phyloP scores from a whole-genome alignment of 164 flowering plant species.

The Nelumbo lutea region DNA sequence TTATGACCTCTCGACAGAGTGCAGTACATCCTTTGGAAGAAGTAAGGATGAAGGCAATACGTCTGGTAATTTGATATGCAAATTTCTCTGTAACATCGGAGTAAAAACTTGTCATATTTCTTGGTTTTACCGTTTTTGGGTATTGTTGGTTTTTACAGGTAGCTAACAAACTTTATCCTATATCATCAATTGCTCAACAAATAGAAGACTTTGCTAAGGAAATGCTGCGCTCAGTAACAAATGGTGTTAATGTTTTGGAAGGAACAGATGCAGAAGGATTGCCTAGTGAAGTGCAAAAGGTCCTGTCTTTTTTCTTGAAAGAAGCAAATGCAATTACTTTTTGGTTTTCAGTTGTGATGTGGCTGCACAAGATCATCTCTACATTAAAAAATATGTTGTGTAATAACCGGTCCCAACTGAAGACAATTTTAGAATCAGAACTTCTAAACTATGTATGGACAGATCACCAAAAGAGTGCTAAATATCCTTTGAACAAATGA shows the following conservation, averaged over 20 bases:
- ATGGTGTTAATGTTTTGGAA: conserved; percentile 24
- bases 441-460: too few species aligned
- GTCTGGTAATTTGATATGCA: conserved; percentile 55
- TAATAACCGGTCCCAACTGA: too few species aligned
- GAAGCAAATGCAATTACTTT: not conserved
- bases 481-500: too few species aligned
- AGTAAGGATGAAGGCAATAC: conserved; percentile 96
- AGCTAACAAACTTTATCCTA: conserved; percentile 89
- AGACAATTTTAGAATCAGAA: too few species aligned
- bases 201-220: conserved; percentile 91
- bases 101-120: not conserved
- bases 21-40: conserved; percentile 87
- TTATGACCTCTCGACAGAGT: conserved; percentile 46
- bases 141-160: conserved; percentile 47
- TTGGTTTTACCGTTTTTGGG: conserved; percentile 9
- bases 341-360: not conserved
- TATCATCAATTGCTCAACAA: conserved; percentile 59
- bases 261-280: conserved; percentile 34
- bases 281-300: conserved; percentile 39
- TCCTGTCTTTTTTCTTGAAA: conserved; percentile 13
- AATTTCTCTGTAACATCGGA: conserved; percentile 3
- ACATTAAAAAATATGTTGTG: too few species aligned
- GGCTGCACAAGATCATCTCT: too few species aligned
- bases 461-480: too few species aligned
- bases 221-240: conserved; percentile 50